Base-by-base conservation (phyloP, 805 yeast genomes). In the Candida vaughaniae region DNA sequence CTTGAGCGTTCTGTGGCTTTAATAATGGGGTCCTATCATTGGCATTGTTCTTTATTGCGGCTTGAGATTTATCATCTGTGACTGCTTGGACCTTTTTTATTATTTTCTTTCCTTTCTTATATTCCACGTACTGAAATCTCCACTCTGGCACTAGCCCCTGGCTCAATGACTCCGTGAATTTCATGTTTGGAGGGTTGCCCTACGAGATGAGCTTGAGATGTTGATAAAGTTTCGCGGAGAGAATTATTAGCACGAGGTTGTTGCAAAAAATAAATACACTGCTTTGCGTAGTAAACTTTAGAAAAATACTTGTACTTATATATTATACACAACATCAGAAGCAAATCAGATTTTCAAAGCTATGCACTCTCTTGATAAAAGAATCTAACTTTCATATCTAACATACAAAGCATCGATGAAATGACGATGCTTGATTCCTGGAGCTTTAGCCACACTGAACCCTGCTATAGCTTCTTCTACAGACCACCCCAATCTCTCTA, bases 111-210 rank as follows among this genome's bases (percentile, higher is more conserved):
- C 85, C 84, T 8, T 50, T 55, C 48, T 80, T 79, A 55, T 83
- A 83, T 52, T 86, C 84, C 22, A 90, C 69, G 53, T 90, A 90
- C 52, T 81, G 80, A 36, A 78, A 82, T 52, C 78, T 80, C 97
- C 97, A 90, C 52, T 85, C 95, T 4, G 96, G 95, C 38, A 85
- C 84, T 25, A 79, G 70, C 39, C 82, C 82, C 33, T 81, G 82
- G 45, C 72, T 75, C 39, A 82, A 64, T 16, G 84, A 77, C 44
- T 78, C 82, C 9, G 81, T 82, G 53, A 82, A 82, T 62, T 82
- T 82, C 90, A 82, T 82, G 10, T n/a, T 20, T 7, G n/a, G 10
- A n/a, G n/a, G n/a, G n/a, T n/a, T n/a, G n/a, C n/a, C n/a, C n/a
- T n/a, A n/a, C n/a, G n/a, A n/a, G n/a, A n/a, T n/a, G n/a, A n/a